Evolutionary conservation across 2,329 filamentous ascomycete species (phyloP), one percentile per base, ranked within the genome.

Genomic region (Talaromyces sp.): DNA sequence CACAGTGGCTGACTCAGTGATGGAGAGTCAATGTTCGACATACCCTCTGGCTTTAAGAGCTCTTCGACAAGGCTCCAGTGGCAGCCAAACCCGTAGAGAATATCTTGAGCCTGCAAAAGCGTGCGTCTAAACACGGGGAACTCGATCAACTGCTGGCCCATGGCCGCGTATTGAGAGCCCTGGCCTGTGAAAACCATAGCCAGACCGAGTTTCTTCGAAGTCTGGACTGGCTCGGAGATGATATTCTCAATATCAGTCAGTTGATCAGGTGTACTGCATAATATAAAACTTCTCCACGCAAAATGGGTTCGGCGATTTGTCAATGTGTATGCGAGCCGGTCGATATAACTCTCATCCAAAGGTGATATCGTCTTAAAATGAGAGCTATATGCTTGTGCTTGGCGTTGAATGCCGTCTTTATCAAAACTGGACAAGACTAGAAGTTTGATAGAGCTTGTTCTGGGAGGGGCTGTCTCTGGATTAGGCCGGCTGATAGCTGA

Each of bases 151-250:
- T 69, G 50, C 55, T 63, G 59, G 55, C 69, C 70, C 70, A 75
- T 74, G 43, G 69, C 68, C 3, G 68, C 57, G 55, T 75, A 75
- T 35, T 72, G 68, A 14, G 70, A 67, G 3, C 74, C 74, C 61
- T 77, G 74, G 12, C 74, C 74, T 6, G 74, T 74, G 46, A 75
- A 77, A 11, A 70, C 58, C 38, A 41, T 75, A 14, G 63, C 69
- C 11, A 58, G 29, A 54, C 21, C 29, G 50, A 52, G 50, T 21
- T 52, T 31, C 24, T 17, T 17, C 24, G 41, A 24, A 9, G 35
- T 26, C 24, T 24, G 50, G 24, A 26, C 27, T 12, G 27, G 27
- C 11, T 32, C 24, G 21, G 14, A 52, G 50, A 27, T 24, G 24
- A 26, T 29, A n/a, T 32, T 32, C 11, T 32, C 31, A 32, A 52